These are phyloP conservation scores for Penicillium sp. DNA, from an alignment of 2,329 filamentous ascomycete species.

Conservation along the genomic window DNA sequence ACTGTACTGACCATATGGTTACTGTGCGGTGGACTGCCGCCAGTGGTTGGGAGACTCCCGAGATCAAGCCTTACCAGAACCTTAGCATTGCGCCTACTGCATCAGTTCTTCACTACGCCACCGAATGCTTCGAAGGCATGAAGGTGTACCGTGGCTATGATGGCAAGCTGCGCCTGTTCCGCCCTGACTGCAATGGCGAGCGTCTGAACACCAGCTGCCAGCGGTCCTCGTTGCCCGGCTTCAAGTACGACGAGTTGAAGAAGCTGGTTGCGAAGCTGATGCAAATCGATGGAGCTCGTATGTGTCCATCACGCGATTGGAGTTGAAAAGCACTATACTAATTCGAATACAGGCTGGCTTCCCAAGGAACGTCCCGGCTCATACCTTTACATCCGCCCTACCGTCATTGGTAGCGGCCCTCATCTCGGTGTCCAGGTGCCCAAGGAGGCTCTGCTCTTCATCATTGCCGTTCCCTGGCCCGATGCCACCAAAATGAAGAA, in stretches of 20 bases:
- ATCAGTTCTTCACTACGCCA: conserved; percentile 80
- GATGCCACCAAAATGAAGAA: conserved; percentile 28
- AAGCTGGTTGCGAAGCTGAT: conserved; percentile 69
- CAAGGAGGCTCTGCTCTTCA: conserved; percentile 79
- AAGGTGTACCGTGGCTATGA: conserved; percentile 68
- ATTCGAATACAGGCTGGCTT: conserved; percentile 61
- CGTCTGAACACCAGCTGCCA: conserved; percentile 55
- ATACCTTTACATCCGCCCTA: conserved; percentile 81
- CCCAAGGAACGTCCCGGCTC: conserved; percentile 57
- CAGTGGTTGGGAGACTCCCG: conserved; percentile 67
- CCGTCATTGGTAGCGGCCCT: conserved; percentile 75
- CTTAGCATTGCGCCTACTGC: conserved; percentile 75
- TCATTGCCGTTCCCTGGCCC: conserved; percentile 57
- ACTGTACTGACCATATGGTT: conserved; percentile 83
- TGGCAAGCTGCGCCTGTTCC: conserved; percentile 69
- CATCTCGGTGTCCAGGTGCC: conserved; percentile 78
- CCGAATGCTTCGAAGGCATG: conserved; percentile 83
- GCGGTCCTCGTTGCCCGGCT: conserved; percentile 70
- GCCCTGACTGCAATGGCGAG: conserved; percentile 66
- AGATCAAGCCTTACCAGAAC: conserved; percentile 72
- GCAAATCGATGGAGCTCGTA: conserved; percentile 55
- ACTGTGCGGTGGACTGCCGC: conserved; percentile 62
- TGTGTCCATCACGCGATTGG: conserved; percentile 40
- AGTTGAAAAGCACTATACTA: background rate
- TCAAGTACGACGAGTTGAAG: conserved; percentile 66